Conservation (phyloP, 257 asterid species). For the Nicotiana knightiana region DNA sequence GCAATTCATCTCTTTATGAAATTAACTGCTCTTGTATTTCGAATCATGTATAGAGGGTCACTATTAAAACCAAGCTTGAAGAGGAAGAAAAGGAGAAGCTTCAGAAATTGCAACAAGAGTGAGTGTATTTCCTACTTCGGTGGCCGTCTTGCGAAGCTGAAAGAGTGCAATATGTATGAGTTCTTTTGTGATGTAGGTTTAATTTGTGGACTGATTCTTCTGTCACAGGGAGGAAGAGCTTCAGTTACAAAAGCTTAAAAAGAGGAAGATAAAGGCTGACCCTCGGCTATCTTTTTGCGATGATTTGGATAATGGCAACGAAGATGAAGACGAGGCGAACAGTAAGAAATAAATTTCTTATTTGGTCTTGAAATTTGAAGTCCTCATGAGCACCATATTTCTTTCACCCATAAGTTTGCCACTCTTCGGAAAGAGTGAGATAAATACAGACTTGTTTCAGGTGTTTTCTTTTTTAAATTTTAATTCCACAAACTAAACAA, state of each 20-base stretch:
- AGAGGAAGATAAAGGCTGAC: conserved; percentile 83
- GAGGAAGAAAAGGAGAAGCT: conserved; percentile 99
- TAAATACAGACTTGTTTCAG: background rate
- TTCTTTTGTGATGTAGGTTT: conserved; percentile 1
- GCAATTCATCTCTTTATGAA: background rate
- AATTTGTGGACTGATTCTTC: background rate
- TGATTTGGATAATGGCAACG: conserved; percentile 66
- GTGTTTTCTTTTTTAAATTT: too few relatives aligned
- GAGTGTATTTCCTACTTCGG: conserved; percentile 20
- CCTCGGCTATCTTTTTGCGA: conserved; percentile 88
- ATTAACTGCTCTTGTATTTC: background rate
- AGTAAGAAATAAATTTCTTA: conserved; percentile 30
- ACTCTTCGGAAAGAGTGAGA: background rate
- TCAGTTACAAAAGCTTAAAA: conserved; percentile 83
- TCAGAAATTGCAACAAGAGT: conserved; percentile 94
- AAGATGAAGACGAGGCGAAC: conserved; percentile 68
- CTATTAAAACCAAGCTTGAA: conserved; percentile 77
- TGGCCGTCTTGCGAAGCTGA: background rate
- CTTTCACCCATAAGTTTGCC: background rate
- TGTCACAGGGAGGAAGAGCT: conserved; percentile 83
- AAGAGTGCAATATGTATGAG: background rate
- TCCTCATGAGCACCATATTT: background rate
- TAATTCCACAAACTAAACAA: too few relatives aligned
- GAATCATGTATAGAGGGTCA: conserved; percentile 61
- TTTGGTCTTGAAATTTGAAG: conserved; percentile 1